phyloP scores from a whole-genome alignment of 495 filamentous ascomycete genomes.

The Penicillium cinerascens region DNA sequence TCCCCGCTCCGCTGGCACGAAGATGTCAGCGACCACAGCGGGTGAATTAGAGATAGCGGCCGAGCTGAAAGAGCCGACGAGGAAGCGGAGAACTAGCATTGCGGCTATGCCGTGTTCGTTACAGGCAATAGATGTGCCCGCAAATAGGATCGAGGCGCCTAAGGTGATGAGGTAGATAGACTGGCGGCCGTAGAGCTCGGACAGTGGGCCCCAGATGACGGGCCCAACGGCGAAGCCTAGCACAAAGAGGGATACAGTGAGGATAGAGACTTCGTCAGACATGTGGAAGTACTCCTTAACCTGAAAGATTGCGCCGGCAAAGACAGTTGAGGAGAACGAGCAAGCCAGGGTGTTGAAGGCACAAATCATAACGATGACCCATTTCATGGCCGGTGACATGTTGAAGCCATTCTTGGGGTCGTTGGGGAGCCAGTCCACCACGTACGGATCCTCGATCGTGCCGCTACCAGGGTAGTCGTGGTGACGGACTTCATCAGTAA shows the following conservation, averaged over 20 bases:
- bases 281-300: constrained; percentile 53
- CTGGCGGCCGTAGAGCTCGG: constrained; percentile 60
- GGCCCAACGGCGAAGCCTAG: constrained; percentile 62
- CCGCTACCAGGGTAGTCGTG: constrained; percentile 57
- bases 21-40: constrained; percentile 62
- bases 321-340: constrained; percentile 65
- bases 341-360: constrained; percentile 60
- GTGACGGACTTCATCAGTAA: constrained; percentile 45
- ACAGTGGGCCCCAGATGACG: constrained; percentile 54
- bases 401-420: constrained; percentile 60
- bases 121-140: constrained; percentile 50
- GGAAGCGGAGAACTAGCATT: constrained; percentile 62
- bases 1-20: constrained; percentile 51
- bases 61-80: constrained; percentile 62
- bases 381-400: constrained; percentile 52
- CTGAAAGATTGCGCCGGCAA: constrained; percentile 54
- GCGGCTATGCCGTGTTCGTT: constrained; percentile 60
- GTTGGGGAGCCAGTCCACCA: constrained; percentile 60
- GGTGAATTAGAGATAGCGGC: constrained; percentile 60
- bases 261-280: constrained; percentile 47
- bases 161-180: constrained; percentile 56
- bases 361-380: constrained; percentile 52
- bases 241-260: constrained; percentile 64
- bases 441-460: constrained; percentile 60
- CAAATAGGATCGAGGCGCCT: constrained; percentile 53